Evolutionary conservation across 257 asterid species (phyloP).

Genomic region (Schizonepeta tenuifolia): DNA sequence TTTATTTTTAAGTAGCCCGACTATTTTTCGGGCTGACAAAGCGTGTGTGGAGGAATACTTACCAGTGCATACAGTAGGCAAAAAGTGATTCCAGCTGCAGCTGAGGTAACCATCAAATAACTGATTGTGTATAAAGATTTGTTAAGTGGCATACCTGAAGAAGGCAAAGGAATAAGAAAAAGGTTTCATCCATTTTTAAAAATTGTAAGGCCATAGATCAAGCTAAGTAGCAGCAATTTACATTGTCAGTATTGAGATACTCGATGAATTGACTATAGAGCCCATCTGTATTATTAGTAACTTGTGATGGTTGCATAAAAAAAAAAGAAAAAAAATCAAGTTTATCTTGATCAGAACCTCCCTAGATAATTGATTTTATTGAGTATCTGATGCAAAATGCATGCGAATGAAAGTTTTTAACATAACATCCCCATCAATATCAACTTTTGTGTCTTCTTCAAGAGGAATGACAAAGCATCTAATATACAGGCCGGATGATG

Average conservation of each 20-base stretch:
- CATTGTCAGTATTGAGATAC: neutral
- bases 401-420: neutral
- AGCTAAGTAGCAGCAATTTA: neutral
- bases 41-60: conserved; percentile 22
- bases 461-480: neutral
- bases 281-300: conserved; percentile 7
- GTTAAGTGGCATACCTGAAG: conserved; percentile 78
- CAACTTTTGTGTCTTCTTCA: neutral
- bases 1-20: no score
- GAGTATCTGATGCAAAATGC: neutral
- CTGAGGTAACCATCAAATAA: conserved; percentile 77
- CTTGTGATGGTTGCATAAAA: neutral
- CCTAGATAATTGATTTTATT: neutral
- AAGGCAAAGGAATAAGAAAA: conserved; percentile 30
- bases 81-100: conserved; percentile 76
- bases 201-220: no score
- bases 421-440: neutral
- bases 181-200: neutral
- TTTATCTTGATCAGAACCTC: neutral
- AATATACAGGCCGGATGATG: neutral
- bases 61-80: conserved; percentile 69
- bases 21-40: no score
- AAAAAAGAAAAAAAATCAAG: conserved; percentile 7
- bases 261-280: neutral
- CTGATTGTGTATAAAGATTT: conserved; percentile 78